Evolutionary conservation across 768 basidiomycete genomes (phyloP), one percentile per base, ranked within the genome.

Genomic region (Ephemerocybe angulata): DNA sequence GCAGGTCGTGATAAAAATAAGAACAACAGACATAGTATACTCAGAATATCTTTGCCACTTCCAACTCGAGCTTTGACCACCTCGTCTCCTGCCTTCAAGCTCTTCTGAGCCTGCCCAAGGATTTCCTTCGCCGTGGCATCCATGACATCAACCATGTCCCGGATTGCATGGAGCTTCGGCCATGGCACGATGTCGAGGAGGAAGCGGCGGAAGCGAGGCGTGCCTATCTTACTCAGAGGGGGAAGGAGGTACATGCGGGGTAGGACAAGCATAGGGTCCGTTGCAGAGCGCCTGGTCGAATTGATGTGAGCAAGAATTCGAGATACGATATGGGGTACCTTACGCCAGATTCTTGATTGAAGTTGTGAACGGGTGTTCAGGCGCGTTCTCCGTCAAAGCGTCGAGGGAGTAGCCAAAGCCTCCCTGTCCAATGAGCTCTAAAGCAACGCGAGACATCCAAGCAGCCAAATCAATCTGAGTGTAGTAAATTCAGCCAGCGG

Each of bases 381-480:
- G 52, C 12, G 43, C 54, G 3, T 71, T 68, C 25, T 68, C 69
- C 17, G 58, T 61, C 12, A 79, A 64, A 0, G 67, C 48, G 52
- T 76, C 74, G 37, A 75, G 74, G 13, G 70, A 72, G 43, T 68
- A 67, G 17, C 74, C 74, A 17, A 81, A 64, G 1, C 78, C 77
- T 24, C 72, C 73, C 62, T 77, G 76, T 11, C 76, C 76, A 30
- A 81, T 72, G 44, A 79, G 65, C 51, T 80, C 77, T n/a, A 79
- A 66, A 12, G 78, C 75, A 13, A 72, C 70, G 12, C 78, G 70
- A n/a, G 71, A 57, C 64, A 69, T 69, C 72, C 72, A 74, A 7
- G 60, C 54, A 4, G 65, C 33, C 21, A 72, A 43, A 51, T 73
- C 71, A 33, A 73, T 57, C 65, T 72, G 44, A 41, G 37, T 53